A percentile compares a stretch with the other conserved stretches of the same genome.
These are phyloP conservation scores for Cucurbita moschata DNA, from an alignment of 306 rosid species.

Conservation along the genomic window DNA sequence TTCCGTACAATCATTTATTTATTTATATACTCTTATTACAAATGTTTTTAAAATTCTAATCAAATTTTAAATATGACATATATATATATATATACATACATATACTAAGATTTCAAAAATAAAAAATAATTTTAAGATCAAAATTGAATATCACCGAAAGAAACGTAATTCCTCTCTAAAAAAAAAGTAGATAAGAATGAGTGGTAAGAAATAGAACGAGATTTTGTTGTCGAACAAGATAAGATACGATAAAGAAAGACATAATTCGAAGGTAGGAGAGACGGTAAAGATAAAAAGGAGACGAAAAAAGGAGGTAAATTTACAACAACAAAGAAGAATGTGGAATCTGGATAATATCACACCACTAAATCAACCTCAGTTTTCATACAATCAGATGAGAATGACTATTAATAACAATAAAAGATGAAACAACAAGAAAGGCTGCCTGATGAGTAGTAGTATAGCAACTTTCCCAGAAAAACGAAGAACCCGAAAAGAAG, in stretches of 20 bases:
- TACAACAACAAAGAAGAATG: conserved; percentile 5
- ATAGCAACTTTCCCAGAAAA: conserved; percentile 16
- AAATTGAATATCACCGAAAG: neutral
- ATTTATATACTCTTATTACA: no score
- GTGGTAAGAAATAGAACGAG: no score
- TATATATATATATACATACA: no score
- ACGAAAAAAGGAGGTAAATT: neutral
- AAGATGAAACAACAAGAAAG: conserved; percentile 2
- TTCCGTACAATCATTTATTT: no score
- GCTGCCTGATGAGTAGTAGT: conserved; percentile 17
- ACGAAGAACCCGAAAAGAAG: neutral
- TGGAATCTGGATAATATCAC: conserved; percentile 22
- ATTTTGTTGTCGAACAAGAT: neutral
- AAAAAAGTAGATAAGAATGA: no score
- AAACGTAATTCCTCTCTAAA: neutral
- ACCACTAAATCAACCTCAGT: conserved; percentile 26
- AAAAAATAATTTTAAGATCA: neutral
- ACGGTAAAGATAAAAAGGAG: no score
- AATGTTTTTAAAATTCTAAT: no score
- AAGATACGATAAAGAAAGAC: neutral
- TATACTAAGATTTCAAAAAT: no score
- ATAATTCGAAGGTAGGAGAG: no score
- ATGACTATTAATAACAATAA: conserved; percentile 5
- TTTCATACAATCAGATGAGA: conserved; percentile 25
- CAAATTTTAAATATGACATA: no score